These are phyloP conservation scores for Fusarium xyrophilum DNA, from an alignment of 2,329 filamentous ascomycete genomes.

Conservation along the genomic window DNA sequence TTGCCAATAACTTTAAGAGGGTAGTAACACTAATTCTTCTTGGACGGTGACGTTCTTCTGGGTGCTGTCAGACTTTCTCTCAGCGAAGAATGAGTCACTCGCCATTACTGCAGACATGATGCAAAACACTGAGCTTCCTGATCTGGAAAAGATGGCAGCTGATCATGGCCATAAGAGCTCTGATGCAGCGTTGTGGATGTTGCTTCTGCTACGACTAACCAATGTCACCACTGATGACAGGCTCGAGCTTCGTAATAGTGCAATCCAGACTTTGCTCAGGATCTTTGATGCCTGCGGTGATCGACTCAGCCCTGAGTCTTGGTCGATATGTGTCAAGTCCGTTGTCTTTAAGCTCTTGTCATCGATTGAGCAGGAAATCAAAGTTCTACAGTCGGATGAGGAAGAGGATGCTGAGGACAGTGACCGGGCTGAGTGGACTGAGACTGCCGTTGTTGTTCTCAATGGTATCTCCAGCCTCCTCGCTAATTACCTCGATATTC, in stretches of 20 bases:
- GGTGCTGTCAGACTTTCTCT: slow-evolving; percentile 90
- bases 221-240: slow-evolving; percentile 74
- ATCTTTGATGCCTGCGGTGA: slow-evolving; percentile 94
- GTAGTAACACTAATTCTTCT: slow-evolving; percentile 1
- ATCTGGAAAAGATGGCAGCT: slow-evolving; percentile 65
- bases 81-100: slow-evolving; percentile 63
- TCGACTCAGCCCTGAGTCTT: slow-evolving; percentile 76
- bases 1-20: background rate
- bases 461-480: slow-evolving; percentile 76
- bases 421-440: slow-evolving; percentile 68
- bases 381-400: slow-evolving; percentile 47
- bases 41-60: slow-evolving; percentile 94
- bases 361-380: slow-evolving; percentile 68
- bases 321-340: slow-evolving; percentile 81
- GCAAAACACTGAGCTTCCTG: slow-evolving; percentile 55
- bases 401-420: slow-evolving; percentile 51
- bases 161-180: slow-evolving; percentile 66
- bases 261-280: slow-evolving; percentile 86
- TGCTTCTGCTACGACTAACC: slow-evolving; percentile 74
- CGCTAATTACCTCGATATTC: slow-evolving; percentile 75
- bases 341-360: slow-evolving; percentile 81
- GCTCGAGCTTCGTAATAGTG: slow-evolving; percentile 81
- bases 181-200: slow-evolving; percentile 78
- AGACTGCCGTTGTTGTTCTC: slow-evolving; percentile 77
- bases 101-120: slow-evolving; percentile 65